These are phyloP conservation scores for Pythium aphanidermatum DNA, from an alignment of 352 stramenopile genomes.

Conservation along the genomic window DNA sequence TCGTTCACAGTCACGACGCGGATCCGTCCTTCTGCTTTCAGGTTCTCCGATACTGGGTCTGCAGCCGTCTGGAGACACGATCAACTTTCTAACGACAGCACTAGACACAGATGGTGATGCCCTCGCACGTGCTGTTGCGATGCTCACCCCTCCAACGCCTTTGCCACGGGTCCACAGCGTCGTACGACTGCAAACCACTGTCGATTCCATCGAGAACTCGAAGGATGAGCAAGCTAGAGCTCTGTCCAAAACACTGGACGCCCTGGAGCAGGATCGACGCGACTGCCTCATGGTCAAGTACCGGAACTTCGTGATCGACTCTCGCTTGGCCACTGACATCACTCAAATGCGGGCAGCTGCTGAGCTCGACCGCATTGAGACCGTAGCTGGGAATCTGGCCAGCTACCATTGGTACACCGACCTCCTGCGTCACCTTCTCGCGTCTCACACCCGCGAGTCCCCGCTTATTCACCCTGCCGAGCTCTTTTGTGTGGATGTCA, in stretches of 20 bases:
- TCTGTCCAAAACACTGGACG: constrained; percentile 32
- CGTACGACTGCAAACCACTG: constrained; percentile 41
- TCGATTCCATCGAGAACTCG: constrained; percentile 37
- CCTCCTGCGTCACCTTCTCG: constrained; percentile 38
- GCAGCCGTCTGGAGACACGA: no score
- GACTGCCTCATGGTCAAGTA: constrained; percentile 55
- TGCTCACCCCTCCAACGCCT: background rate
- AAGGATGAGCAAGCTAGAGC: constrained; percentile 32
- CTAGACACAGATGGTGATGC: constrained; percentile 11
- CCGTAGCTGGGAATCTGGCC: constrained; percentile 22
- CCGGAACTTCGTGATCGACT: constrained; percentile 28
- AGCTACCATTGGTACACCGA: constrained; percentile 45
- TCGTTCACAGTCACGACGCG: background rate
- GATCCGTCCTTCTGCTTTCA: constrained; percentile 13
- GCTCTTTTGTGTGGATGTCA: constrained; percentile 43
- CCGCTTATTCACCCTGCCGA: constrained; percentile 37
- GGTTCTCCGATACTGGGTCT: no score
- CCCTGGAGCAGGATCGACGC: constrained; percentile 43
- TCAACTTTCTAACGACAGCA: no score
- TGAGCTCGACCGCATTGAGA: constrained; percentile 30
- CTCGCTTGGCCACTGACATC: constrained; percentile 36
- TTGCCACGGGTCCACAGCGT: constrained; percentile 28
- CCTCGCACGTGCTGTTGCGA: constrained; percentile 4
- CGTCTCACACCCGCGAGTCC: constrained; percentile 27
- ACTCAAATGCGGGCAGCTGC: constrained; percentile 40